Evolutionary conservation across 2,329 filamentous ascomycete genomes (phyloP).

Genomic region (Aspergillus transmontanensis): DNA sequence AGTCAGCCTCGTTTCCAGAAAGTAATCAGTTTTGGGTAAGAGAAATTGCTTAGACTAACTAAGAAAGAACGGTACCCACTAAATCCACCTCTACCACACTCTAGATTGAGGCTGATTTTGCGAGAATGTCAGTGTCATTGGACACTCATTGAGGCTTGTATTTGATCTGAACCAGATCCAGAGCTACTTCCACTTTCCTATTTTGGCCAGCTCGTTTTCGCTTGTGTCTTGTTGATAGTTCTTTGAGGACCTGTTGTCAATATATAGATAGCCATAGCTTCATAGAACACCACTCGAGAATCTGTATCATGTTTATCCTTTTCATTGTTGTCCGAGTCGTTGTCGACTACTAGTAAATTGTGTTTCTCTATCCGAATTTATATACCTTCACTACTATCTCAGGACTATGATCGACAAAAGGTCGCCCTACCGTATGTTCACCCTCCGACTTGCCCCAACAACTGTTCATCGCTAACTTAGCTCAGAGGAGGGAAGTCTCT

Average conservation of each 20-base stretch:
- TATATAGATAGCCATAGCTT: constrained; percentile 6
- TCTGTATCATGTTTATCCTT: not conserved
- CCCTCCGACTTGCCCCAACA: not conserved
- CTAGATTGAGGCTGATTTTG: not conserved
- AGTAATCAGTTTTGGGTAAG: not conserved
- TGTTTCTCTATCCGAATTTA: not conserved
- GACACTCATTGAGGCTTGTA: not conserved
- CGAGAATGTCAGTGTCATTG: not conserved
- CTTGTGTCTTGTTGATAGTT: constrained; percentile 10
- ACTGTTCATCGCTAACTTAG: constrained; percentile 13
- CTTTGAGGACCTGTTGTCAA: not conserved
- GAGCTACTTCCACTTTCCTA: constrained; percentile 9
- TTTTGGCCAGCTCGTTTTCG: constrained; percentile 26
- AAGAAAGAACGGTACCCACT: not conserved
- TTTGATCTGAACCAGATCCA: not conserved
- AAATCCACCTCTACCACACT: not conserved
- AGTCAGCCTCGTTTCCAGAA: not conserved
- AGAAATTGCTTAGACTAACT: not conserved
- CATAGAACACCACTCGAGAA: not conserved
- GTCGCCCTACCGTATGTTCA: constrained; percentile 30
- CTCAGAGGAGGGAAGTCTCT: constrained; percentile 38
- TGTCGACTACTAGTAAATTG: not conserved
- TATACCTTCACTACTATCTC: not conserved
- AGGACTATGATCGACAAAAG: constrained; percentile 23
- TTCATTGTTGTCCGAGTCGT: not conserved